Conservation (phyloP, 805 yeast species). For the Maudiozyma turicensis region DNA sequence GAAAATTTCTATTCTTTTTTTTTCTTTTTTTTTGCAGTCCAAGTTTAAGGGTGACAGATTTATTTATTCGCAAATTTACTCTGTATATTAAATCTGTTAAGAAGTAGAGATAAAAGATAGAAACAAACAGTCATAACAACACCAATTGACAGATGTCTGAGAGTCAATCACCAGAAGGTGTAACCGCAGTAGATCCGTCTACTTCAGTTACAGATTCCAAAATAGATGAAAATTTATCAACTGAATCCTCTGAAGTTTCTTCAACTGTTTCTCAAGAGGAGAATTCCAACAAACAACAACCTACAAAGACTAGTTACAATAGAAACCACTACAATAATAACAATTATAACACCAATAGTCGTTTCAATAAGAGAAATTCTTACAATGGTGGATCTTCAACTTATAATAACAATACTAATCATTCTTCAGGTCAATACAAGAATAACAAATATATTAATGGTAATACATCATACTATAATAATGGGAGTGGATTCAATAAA, state of each 20-base stretch:
- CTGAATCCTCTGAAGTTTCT: background rate
- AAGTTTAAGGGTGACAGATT: too few relatives aligned
- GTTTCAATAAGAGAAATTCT: background rate
- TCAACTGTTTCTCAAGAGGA: background rate
- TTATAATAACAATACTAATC: background rate
- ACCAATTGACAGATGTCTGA: background rate
- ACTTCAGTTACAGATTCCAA: background rate
- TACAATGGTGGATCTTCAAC: background rate
- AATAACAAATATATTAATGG: background rate
- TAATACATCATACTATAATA: conserved; percentile 1
- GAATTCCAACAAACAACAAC: background rate
- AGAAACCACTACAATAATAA: background rate
- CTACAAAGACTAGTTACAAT: background rate
- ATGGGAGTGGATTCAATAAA: background rate
- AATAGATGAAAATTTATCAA: background rate
- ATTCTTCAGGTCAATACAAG: background rate
- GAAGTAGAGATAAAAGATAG: too few relatives aligned
- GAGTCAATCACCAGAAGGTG: background rate
- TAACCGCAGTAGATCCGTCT: too few relatives aligned
- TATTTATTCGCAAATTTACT: too few relatives aligned
- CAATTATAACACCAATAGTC: background rate
- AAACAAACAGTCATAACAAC: too few relatives aligned
- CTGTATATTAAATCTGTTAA: too few relatives aligned
- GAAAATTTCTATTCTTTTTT: too few relatives aligned
- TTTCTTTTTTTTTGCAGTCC: too few relatives aligned